Conservation (phyloP, 2,329 filamentous ascomycete species). For the Ophiostoma australiae region DNA sequence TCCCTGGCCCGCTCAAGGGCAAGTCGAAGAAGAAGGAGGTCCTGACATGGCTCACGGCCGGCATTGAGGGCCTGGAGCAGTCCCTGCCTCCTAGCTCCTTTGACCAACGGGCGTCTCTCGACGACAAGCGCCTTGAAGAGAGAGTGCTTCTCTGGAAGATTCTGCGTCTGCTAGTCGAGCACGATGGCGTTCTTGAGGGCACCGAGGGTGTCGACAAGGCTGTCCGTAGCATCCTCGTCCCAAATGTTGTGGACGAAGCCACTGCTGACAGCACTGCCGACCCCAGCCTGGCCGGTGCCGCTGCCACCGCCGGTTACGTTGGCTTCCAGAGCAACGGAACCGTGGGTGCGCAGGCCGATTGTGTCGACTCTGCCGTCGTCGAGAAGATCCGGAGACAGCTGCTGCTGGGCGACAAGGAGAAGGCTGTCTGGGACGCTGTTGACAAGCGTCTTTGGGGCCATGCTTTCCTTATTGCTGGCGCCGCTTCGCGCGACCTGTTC, state of each 20-base stretch:
- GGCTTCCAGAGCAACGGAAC: constrained; percentile 6
- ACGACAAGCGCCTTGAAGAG: constrained; percentile 70
- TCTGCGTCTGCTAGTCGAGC: constrained; percentile 72
- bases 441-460: constrained; percentile 96
- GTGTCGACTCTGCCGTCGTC: constrained; percentile 63
- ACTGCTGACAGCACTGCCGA: constrained; percentile 17
- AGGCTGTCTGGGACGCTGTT: constrained; percentile 87
- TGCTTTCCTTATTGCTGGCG: constrained; percentile 80
- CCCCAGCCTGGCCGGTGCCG: constrained; percentile 25
- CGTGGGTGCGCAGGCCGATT: constrained; percentile 44
- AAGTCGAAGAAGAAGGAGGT: constrained; percentile 97
- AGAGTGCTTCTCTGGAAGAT: constrained; percentile 84
- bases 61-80: constrained; percentile 69
- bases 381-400: constrained; percentile 69
- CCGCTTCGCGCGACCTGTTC: constrained; percentile 75
- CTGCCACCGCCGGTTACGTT: constrained; percentile 25
- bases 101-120: constrained; percentile 49
- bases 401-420: constrained; percentile 76
- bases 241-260: constrained; percentile 26
- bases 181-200: constrained; percentile 78
- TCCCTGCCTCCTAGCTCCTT: constrained; percentile 47
- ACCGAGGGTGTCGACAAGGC: constrained; percentile 66
- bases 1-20: constrained; percentile 81
- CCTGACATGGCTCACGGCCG: constrained; percentile 69
- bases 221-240: constrained; percentile 62